Base-by-base conservation (phyloP, 345 rosid species). In the rapeseed (Brassica napus) region DNA sequence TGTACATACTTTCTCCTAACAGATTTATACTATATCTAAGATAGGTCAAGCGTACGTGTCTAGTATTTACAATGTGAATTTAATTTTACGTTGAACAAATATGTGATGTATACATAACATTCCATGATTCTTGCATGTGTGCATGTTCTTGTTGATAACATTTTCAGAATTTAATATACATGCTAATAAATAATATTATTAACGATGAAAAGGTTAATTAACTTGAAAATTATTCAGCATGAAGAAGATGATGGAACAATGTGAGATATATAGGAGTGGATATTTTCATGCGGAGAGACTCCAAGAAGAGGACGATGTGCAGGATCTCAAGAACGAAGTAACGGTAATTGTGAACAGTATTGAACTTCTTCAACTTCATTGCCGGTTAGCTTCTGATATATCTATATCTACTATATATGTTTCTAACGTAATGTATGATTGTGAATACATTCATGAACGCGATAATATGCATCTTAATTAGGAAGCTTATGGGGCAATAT, bases 401-500 rank as follows among this genome's bases (percentile, higher is more conserved):
- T 77, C 0, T 60, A n/a, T 58, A 69, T 2, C 34, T 31, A 55
- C 28, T 58, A 52, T 18, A 12, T 23, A 7, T 18, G 11, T 62
- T 47, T 47, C 4, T 4, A 23, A 59, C 3, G 28, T 12, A 21
- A 8, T 39, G 1, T 7, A 4, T 64, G 34, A 49, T 34, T 65
- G 35, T 65, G 11, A 10, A 26, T 26, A 60, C 65, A 24, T 32
- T 11, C 15, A 4, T 58, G n/a, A 58, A 8, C 63, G 31, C 65
- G 15, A 60, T 39, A 42, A 30, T 14, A 58, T 58, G 63, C 32
- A 68, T 70, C 35, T 69, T 67, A 32, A 32, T 32, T 6, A 86
- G 96, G 83, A 89, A 81, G 82, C 78, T 91, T 68, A 57, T 82
- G 78, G 97, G 97, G 74, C 84, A 86, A 68, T 69, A 69, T 55